Conservation (phyloP, 2,329 filamentous ascomycete genomes). For the Calonectria pauciramosa region DNA sequence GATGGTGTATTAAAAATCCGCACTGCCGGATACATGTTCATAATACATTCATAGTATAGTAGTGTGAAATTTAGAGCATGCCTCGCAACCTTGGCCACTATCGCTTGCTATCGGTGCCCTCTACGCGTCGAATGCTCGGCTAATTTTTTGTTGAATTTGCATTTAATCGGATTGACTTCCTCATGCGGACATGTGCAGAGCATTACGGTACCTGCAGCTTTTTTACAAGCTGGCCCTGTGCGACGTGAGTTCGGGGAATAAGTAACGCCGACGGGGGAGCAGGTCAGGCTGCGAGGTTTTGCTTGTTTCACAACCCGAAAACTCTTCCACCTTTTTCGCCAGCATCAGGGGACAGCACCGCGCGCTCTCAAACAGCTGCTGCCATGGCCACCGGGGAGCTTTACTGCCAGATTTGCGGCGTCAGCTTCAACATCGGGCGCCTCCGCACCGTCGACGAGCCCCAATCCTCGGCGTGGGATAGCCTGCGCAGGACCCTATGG, state of each 20-base stretch:
- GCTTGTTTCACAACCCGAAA: neutral
- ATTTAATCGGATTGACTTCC: neutral
- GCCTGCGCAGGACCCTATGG: neutral
- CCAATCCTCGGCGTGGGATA: conserved; percentile 31
- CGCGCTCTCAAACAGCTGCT: neutral
- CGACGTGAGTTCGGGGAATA: neutral
- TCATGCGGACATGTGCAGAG: neutral
- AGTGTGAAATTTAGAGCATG: neutral
- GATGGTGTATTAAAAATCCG: neutral
- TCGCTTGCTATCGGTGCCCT: neutral
- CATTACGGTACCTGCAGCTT: neutral
- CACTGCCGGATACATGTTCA: neutral
- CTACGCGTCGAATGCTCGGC: neutral
- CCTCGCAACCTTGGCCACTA: neutral
- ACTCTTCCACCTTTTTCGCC: neutral
- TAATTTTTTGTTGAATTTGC: neutral
- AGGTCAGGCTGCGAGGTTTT: neutral
- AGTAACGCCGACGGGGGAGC: neutral
- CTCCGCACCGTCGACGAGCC: conserved; percentile 38
- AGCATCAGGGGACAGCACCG: neutral
- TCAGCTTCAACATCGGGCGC: conserved; percentile 48
- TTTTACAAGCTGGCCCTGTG: neutral
- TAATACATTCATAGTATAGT: neutral
- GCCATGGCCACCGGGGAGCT: conserved; percentile 33
- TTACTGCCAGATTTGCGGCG: conserved; percentile 44